Conservation (phyloP, 148 eudicot species). For the Cornus florida region DNA sequence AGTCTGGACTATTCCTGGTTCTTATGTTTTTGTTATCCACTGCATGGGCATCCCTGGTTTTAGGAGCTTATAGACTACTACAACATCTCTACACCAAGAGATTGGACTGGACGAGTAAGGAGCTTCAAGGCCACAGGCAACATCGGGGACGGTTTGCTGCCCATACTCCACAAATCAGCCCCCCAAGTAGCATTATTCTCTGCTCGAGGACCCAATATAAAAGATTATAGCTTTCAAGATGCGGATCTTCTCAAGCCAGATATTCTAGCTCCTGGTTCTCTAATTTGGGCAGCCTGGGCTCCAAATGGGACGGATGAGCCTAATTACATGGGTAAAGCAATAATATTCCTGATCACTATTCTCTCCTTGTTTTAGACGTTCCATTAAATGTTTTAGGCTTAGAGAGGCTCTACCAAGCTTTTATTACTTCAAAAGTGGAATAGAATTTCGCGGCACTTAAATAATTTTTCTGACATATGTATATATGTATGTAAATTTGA, state of each 20-base stretch:
- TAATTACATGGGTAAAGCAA: conserved; percentile 63
- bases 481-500: background rate
- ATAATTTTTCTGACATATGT: background rate
- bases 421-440: background rate
- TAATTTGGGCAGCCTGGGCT: conserved; percentile 99
- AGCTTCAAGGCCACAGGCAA: conserved; percentile 75
- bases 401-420: conserved; percentile 1
- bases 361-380: background rate
- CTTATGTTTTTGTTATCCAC: conserved; percentile 5
- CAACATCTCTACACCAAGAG: conserved; percentile 78
- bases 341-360: background rate
- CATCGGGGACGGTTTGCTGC: conserved; percentile 74
- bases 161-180: conserved; percentile 82
- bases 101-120: conserved; percentile 95
- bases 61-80: conserved; percentile 90
- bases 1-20: background rate
- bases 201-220: conserved; percentile 92
- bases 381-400: background rate
- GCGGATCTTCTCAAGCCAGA: conserved; percentile 99
- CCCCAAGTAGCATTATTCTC: conserved; percentile 96
- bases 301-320: conserved; percentile 94
- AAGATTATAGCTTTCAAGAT: conserved; percentile 82
- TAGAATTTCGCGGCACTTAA: background rate
- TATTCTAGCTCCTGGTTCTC: conserved; percentile 96
- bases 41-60: conserved; percentile 7